These are phyloP conservation scores for Colletotrichum endophyticum DNA, from an alignment of 2,329 filamentous ascomycete species.

Conservation along the genomic window DNA sequence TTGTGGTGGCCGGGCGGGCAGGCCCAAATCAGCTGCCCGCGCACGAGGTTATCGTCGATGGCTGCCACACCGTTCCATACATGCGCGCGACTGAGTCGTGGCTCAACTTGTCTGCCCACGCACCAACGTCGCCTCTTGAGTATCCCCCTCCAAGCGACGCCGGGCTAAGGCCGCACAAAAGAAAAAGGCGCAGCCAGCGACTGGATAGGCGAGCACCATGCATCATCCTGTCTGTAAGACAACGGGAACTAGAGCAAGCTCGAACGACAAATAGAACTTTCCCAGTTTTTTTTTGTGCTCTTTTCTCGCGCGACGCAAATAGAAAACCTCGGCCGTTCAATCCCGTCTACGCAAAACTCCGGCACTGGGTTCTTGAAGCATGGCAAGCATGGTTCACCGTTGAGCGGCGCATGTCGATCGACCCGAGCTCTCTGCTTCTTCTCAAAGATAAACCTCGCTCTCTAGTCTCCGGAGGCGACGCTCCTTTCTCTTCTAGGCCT, in stretches of 20 bases:
- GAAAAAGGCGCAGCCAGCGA: background rate
- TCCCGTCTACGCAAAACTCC: background rate
- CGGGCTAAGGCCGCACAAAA: background rate
- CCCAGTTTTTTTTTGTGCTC: background rate
- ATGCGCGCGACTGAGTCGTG: constrained; percentile 5
- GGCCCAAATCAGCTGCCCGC: background rate
- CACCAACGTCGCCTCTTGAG: background rate
- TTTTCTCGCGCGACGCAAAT: background rate
- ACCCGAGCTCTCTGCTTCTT: background rate
- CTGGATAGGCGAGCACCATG: background rate
- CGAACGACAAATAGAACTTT: background rate
- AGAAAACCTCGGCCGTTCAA: background rate
- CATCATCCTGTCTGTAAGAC: constrained; percentile 3
- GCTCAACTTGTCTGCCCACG: background rate
- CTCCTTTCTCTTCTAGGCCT: background rate
- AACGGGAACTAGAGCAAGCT: background rate
- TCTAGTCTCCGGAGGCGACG: background rate
- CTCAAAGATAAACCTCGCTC: background rate
- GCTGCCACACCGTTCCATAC: background rate
- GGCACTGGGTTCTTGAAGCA: background rate
- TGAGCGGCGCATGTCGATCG: constrained; percentile 6
- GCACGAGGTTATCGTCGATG: constrained; percentile 8
- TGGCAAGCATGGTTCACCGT: background rate
- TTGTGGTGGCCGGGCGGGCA: background rate
- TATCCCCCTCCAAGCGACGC: constrained; percentile 10